Percentiles rank a stretch among this genome's conserved stretches.
Evolutionary conservation across 345 rosid genomes (phyloP).

Genomic region (Murraya koenigii): DNA sequence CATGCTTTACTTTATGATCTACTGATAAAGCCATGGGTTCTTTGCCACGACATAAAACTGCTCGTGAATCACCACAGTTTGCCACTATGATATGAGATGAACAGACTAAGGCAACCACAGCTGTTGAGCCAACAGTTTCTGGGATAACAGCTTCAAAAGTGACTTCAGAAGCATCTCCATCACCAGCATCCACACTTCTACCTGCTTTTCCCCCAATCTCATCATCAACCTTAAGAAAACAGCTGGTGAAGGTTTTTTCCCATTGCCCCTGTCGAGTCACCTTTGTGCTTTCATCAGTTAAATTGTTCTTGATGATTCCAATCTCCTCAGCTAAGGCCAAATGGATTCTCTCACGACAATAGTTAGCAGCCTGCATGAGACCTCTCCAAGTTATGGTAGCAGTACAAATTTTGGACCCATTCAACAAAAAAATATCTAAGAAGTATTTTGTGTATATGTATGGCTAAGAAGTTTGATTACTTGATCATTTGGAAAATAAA

Average conservation of each 20-base stretch:
- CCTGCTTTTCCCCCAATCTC: slow-evolving; percentile 67
- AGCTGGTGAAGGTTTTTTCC: slow-evolving; percentile 64
- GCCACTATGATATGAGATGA: slow-evolving; percentile 87
- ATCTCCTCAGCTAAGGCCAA: slow-evolving; percentile 75
- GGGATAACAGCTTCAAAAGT: slow-evolving; percentile 62
- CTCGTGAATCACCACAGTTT: slow-evolving; percentile 96
- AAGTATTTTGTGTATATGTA: neutral
- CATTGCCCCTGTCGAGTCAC: slow-evolving; percentile 60
- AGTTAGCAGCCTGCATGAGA: slow-evolving; percentile 83
- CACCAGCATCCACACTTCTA: slow-evolving; percentile 23
- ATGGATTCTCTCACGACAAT: slow-evolving; percentile 75
- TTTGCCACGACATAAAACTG: slow-evolving; percentile 85
- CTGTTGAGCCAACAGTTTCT: slow-evolving; percentile 93
- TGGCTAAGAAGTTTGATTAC: neutral
- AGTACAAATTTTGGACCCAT: slow-evolving; percentile 12
- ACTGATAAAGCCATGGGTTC: slow-evolving; percentile 70
- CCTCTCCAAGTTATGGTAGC: slow-evolving; percentile 33
- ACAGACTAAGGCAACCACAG: slow-evolving; percentile 86
- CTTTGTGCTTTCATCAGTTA: slow-evolving; percentile 37
- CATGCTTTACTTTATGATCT: slow-evolving; percentile 76
- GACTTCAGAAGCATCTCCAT: slow-evolving; percentile 32
- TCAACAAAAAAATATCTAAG: neutral
- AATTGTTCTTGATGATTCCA: slow-evolving; percentile 35
- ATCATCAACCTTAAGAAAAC: slow-evolving; percentile 76
- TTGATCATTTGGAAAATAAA: neutral